phyloP scores from a whole-genome alignment of 2,329 filamentous ascomycete genomes.

The Colletotrichum sp. region DNA sequence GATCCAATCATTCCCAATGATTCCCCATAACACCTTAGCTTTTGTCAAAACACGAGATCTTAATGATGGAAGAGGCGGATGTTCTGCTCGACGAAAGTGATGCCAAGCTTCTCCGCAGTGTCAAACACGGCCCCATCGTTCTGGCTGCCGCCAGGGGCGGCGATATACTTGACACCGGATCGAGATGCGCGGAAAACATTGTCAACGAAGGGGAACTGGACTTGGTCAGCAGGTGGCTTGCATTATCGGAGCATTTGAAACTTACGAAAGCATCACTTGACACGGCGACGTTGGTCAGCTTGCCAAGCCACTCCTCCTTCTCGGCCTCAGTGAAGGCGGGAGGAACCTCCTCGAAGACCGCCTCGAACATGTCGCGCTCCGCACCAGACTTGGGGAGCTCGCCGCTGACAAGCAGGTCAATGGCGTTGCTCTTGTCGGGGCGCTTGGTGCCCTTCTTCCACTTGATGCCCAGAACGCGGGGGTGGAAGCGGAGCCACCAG shows the following conservation, averaged over 20 bases:
- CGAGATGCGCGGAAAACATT: conserved; percentile 92
- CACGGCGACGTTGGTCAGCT: conserved; percentile 82
- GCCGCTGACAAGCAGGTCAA: conserved; percentile 92
- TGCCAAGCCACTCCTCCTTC: conserved; percentile 82
- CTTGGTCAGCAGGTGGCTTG: conserved; percentile 26
- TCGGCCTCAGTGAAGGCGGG: conserved; percentile 82
- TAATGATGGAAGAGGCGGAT: conserved; percentile 96
- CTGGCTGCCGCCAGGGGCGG: conserved; percentile 88
- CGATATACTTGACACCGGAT: conserved; percentile 94
- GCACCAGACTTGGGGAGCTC: conserved; percentile 83
- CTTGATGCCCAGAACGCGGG: conserved; percentile 83
- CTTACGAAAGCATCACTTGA: conserved; percentile 95
- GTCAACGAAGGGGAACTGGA: conserved; percentile 94
- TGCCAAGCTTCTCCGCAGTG: conserved; percentile 88
- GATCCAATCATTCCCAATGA: conserved; percentile 1
- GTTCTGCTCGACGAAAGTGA: conserved; percentile 95
- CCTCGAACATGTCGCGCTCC: conserved; percentile 87
- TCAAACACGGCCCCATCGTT: conserved; percentile 84
- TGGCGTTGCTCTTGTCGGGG: conserved; percentile 96
- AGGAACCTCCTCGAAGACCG: conserved; percentile 89
- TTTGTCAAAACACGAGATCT: conserved; percentile 1
- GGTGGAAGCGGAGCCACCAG: conserved; percentile 99
- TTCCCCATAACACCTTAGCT: conserved; percentile 11
- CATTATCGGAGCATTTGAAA: conserved; percentile 26
- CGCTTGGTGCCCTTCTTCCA: conserved; percentile 99